Evolutionary conservation across 1,139 yeast species (phyloP).

Genomic region (Pneumocystis sp.): DNA sequence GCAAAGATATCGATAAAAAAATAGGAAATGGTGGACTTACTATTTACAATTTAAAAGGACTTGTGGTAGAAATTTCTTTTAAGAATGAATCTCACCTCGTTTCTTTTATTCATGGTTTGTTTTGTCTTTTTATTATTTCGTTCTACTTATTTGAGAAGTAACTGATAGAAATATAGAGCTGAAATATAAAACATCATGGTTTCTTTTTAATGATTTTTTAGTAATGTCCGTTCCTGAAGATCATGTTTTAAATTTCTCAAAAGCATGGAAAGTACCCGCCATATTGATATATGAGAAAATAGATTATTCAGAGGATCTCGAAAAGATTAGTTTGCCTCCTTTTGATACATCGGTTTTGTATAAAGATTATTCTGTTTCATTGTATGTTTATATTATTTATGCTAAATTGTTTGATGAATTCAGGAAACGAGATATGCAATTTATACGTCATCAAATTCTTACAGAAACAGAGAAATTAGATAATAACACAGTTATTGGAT

Average conservation of each 20-base stretch:
- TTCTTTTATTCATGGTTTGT: conserved; percentile 35
- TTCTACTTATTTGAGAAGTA: conserved; percentile 11
- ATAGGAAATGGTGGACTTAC: conserved; percentile 7
- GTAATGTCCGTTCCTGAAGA: conserved; percentile 61
- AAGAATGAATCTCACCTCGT: conserved; percentile 25
- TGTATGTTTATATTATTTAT: conserved; percentile 40
- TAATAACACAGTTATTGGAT: conserved; percentile 68
- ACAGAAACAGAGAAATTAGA: conserved; percentile 6
- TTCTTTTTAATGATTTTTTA: conserved; percentile 76
- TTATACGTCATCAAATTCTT: conserved; percentile 1
- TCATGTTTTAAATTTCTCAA: conserved; percentile 53
- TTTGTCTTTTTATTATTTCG: conserved; percentile 29
- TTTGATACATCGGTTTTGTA: conserved; percentile 30
- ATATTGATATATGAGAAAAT: conserved; percentile 40
- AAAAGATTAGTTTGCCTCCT: not conserved
- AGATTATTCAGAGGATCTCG: not conserved
- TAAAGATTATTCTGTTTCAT: conserved; percentile 53
- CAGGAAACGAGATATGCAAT: conserved; percentile 1
- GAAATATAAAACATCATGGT: conserved; percentile 38
- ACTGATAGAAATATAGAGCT: conserved; percentile 14
- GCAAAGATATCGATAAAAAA: conserved; percentile 10
- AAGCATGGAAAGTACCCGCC: conserved; percentile 75
- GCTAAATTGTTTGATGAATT: conserved; percentile 39
- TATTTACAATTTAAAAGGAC: conserved; percentile 23
- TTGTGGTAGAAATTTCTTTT: conserved; percentile 26